phyloP scores from a whole-genome alignment of 768 basidiomycete species.

The Lactifluus pinguis region DNA sequence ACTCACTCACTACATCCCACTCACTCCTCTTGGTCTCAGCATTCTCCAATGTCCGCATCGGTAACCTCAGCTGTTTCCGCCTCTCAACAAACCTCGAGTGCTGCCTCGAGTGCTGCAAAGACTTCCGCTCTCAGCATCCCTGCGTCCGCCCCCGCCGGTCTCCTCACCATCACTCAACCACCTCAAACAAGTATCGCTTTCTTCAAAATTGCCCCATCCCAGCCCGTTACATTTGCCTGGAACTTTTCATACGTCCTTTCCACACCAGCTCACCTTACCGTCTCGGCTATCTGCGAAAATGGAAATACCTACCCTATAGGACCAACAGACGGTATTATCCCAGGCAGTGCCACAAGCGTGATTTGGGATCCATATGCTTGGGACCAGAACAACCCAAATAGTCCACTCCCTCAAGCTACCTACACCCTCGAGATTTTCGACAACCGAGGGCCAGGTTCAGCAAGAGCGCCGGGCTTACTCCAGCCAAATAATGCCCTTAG shows the following conservation, averaged over 20 bases:
- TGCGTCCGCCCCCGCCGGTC: slow-evolving; percentile 47
- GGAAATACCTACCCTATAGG: slow-evolving; percentile 88
- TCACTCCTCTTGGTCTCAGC: too few relatives aligned
- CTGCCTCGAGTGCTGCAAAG: background rate
- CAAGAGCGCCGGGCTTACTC: slow-evolving; percentile 53
- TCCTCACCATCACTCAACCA: slow-evolving; percentile 70
- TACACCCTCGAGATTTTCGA: slow-evolving; percentile 80
- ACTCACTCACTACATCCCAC: too few relatives aligned
- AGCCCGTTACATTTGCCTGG: slow-evolving; percentile 85
- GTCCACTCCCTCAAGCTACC: slow-evolving; percentile 63
- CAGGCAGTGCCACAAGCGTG: slow-evolving; percentile 59
- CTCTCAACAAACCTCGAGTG: background rate
- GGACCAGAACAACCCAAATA: slow-evolving; percentile 50
- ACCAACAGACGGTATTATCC: slow-evolving; percentile 60
- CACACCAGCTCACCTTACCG: slow-evolving; percentile 66
- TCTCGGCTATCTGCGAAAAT: slow-evolving; percentile 76
- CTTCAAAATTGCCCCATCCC: slow-evolving; percentile 73
- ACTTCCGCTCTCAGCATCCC: slow-evolving; percentile 31
- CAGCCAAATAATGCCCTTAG: slow-evolving; percentile 57
- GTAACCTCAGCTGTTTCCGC: background rate
- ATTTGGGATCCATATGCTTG: slow-evolving; percentile 79
- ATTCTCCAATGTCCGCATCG: too few relatives aligned
- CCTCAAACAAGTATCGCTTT: slow-evolving; percentile 74
- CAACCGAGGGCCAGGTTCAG: slow-evolving; percentile 61
- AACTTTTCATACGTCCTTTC: slow-evolving; percentile 69